Evolutionary conservation across 164 flowering plant genomes (phyloP), one percentile per base, ranked within the genome.

Genomic region (Protea cynaroides): DNA sequence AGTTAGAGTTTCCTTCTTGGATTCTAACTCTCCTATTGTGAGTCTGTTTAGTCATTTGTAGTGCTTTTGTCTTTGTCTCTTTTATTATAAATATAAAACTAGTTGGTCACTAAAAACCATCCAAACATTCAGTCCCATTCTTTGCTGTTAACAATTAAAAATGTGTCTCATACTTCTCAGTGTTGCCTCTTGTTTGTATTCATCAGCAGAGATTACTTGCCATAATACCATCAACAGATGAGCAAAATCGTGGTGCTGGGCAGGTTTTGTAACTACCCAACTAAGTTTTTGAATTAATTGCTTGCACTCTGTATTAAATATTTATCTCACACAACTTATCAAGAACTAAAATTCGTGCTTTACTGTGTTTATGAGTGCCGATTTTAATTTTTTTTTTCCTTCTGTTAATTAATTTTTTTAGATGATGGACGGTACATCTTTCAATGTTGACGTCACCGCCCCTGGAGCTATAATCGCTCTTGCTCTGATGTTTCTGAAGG

Each of bases 401-500:
- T 76, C 50, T 25, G 52, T 8, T 51, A 47, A 59, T 47, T 62
- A 24, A 10, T 60, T 53, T 19, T 61, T 18, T 23, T 74, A 94
- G 97, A 80, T 84, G 77, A 77, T 79, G 81, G 97, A 94, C 76
- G 92, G 82, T 36, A 74, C 81, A 63, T 67, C 77, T 11, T 78
- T 86, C 56, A 94, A 94, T 69, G 77, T 94, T 73, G 99, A 94
- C 80, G 96, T 92, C 58, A 94, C 99, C 73, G 96, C 99, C 25
- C 97, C 99, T 72, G 99, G 99, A 54, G 97, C 99, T 47, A 82
- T 84, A 63, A 81, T 94, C 73, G 99, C 99, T 72, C 75, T 94
- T 37, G 84, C 92, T 57, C 74, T 94, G 65, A 79, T 91, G 81
- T 94, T 81, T 77, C 65, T 92, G 58, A 94, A 94, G 95, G 99